Evolutionary conservation across 106 monocot genomes (phyloP), one percentile per base, ranked within the genome.

Genomic region (Agapanthus africanus): DNA sequence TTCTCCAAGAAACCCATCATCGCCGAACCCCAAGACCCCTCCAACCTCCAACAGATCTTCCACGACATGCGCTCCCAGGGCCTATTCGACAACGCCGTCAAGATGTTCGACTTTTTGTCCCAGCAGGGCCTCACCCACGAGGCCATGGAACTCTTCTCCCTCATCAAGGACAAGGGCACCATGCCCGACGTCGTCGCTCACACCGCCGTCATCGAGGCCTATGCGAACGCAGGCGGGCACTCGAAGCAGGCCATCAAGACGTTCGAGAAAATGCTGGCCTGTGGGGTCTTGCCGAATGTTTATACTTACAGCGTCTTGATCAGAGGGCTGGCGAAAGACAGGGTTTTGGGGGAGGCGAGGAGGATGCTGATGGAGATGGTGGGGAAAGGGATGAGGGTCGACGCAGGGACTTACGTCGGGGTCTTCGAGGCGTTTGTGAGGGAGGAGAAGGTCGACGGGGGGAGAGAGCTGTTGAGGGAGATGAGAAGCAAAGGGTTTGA

Each of bases 111-210:
- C 81, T 90, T 78, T 51, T 74, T 99, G 76, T 93, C 93, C 50
- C 90, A 87, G 71, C 87, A 90, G 70, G 99, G 99, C 23, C 83
- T 85, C 47, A 93, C 87, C 70, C 99, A 99, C 87, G 93, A 99
- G 70, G 99, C 99, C 38, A 75, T 99, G 16, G 87, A 74, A 6
- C 82, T 99, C 69, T 90, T 99, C 71, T 46, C 87, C 11, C 67
- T 80, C 47, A 99, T 99, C 80, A 99, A 99, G 71, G 90, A 93
- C 79, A 90, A 90, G 73, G 84, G 81, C 56, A n/a, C 70, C 44
- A 99, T 99, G 93, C 99, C 99, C 26, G 99, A 99, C 69, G 99
- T 99, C 44, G 93, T 99, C 63, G 99, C 93, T 54, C 99, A 99
- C 79, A 99, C 93, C 15, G 99, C 99, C 60, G 93, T 93, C 47